A percentile compares a stretch with the other conserved stretches of the same genome.
Evolutionary conservation across 2,329 filamentous ascomycete species (phyloP).

Genomic region (Fusarium anguioides): DNA sequence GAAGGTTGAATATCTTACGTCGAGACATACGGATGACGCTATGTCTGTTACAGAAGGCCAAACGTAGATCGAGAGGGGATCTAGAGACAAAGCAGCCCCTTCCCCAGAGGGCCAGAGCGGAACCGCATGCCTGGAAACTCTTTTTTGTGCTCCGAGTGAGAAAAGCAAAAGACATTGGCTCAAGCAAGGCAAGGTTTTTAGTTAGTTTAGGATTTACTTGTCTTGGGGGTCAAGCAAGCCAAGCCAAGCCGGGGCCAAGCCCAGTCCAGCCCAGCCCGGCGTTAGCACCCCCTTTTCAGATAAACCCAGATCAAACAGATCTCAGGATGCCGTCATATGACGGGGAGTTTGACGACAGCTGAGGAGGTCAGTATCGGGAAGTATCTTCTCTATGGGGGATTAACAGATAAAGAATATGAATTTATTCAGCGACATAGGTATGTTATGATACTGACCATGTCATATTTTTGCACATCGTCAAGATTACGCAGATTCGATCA

Average conservation of each 20-base stretch:
- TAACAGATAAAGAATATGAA: neutral
- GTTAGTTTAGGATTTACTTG: neutral
- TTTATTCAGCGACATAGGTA: too few relatives aligned
- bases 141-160: neutral
- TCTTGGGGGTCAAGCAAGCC: conserved; percentile 11
- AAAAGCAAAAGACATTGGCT: neutral
- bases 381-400: neutral
- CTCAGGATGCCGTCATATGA: conserved; percentile 38
- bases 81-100: conserved; percentile 6
- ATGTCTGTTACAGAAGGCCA: conserved; percentile 20
- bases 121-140: conserved; percentile 29
- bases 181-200: conserved; percentile 5
- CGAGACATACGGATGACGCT: conserved; percentile 35
- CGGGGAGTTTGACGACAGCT: conserved; percentile 33
- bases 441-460: neutral
- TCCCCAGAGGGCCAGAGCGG: conserved; percentile 31
- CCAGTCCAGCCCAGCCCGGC: neutral
- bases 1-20: conserved; percentile 10
- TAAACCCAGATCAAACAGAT: conserved; percentile 33
- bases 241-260: neutral
- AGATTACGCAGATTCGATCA: neutral
- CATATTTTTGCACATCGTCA: neutral
- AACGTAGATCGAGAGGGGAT: conserved; percentile 4
- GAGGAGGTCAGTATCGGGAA: neutral
- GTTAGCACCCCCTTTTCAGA: conserved; percentile 32